Evolutionary conservation across 805 yeast genomes (phyloP).

Genomic region (Myxozyma melibiosi): DNA sequence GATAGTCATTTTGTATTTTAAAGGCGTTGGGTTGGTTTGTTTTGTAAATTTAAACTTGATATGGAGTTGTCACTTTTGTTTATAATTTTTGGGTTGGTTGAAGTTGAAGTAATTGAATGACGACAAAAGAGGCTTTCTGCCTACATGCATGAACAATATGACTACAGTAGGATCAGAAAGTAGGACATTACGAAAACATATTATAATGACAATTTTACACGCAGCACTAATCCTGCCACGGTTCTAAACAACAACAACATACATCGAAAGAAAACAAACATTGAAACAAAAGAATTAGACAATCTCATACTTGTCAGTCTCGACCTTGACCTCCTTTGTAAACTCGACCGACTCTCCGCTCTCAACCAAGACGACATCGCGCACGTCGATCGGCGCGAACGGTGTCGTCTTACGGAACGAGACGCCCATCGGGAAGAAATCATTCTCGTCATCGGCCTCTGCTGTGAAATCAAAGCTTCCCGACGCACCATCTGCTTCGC

Average conservation of each 20-base stretch:
- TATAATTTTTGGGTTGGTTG: too few relatives aligned
- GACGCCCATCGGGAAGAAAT: slow-evolving; percentile 84
- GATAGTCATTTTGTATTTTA: too few relatives aligned
- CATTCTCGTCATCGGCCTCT: slow-evolving; percentile 75
- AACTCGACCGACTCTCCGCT: slow-evolving; percentile 61
- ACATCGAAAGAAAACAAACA: neutral
- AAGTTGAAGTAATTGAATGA: too few relatives aligned
- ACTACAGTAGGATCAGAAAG: too few relatives aligned
- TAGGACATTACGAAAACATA: too few relatives aligned
- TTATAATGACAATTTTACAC: too few relatives aligned
- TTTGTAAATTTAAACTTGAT: too few relatives aligned
- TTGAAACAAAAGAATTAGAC: slow-evolving; percentile 3
- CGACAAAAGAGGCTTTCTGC: too few relatives aligned
- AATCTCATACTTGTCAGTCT: slow-evolving; percentile 44
- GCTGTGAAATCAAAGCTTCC: slow-evolving; percentile 82
- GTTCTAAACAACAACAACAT: neutral
- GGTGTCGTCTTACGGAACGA: slow-evolving; percentile 56
- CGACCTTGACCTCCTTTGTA: slow-evolving; percentile 52
- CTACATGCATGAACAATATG: too few relatives aligned
- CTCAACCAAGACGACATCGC: slow-evolving; percentile 56
- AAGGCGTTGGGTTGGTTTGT: too few relatives aligned
- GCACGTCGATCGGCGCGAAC: slow-evolving; percentile 67
- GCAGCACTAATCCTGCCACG: slow-evolving; percentile 1
- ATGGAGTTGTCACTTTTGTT: too few relatives aligned
- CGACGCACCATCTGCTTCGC: slow-evolving; percentile 50